These are phyloP conservation scores for Fagus sylvatica DNA, from an alignment of 306 rosid species.

Conservation along the genomic window DNA sequence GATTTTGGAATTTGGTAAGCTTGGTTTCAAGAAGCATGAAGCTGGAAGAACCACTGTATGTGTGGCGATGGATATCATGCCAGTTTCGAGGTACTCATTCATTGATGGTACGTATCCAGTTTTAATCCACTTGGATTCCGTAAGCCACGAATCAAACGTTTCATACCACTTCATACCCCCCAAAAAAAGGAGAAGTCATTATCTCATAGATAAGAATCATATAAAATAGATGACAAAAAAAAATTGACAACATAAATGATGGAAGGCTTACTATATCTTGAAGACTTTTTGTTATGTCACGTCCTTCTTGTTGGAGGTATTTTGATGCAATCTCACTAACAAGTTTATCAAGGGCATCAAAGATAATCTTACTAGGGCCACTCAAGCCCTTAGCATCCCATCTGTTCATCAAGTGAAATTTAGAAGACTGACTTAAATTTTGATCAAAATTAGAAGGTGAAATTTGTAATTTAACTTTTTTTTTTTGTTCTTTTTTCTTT, in stretches of 20 bases:
- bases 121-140: constrained; percentile 43
- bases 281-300: constrained; percentile 8
- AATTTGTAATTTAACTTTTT: too few species aligned
- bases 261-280: constrained; percentile 12
- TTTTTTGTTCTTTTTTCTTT: too few species aligned
- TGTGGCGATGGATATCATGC: constrained; percentile 37
- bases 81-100: constrained; percentile 32
- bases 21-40: constrained; percentile 37
- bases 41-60: constrained; percentile 36
- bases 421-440: too few species aligned
- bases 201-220: not conserved
- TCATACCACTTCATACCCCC: constrained; percentile 25
- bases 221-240: not conserved
- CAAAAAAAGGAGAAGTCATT: not conserved
- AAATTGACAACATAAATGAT: not conserved
- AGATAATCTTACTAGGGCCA: constrained; percentile 5
- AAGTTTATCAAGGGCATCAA: constrained; percentile 22
- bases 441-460: too few species aligned
- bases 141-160: constrained; percentile 44
- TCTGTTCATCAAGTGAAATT: not conserved
- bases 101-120: constrained; percentile 39
- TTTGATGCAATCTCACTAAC: constrained; percentile 15
- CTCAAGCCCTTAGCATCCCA: constrained; percentile 21
- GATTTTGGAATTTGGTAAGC: constrained; percentile 26
- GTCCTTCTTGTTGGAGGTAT: constrained; percentile 5